Base-by-base conservation (phyloP, 2,329 filamentous ascomycete genomes). In the Aureobasidium sp. region DNA sequence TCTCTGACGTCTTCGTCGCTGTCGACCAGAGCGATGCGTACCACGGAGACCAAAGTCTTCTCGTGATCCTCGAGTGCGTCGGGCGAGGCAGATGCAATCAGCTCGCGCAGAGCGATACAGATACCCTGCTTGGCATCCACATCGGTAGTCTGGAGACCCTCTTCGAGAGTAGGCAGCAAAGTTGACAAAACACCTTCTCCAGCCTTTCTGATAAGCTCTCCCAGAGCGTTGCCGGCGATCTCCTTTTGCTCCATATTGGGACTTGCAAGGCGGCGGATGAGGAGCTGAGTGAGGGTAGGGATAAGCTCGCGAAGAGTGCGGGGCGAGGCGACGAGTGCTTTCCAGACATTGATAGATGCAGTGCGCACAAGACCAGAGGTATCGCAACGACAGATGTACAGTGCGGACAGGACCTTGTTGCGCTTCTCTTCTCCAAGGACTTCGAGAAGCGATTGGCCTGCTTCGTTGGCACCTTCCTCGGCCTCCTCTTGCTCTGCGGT, bases 241-340 rank as follows among this genome's bases (percentile, higher is more conserved):
- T 96, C 89, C 80, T 97, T 97, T 76, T 99, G 94, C 75, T 99
- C 94, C 87, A 96, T 92, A 72, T 97, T 97, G 49, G 92, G 89
- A 74, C 92, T 97, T 65, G 91, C 94, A 68, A 99, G 84, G 53
- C 94, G 89, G 64, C 90, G 87, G 73, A 99, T 97, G 69, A 99
- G 88, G 66, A 99, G 86, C 73, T 97, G 92, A 6, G 91, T 96
- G 64, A 99, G 87, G 1, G 91, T 97, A 48, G 94, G 93, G 51
- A 97, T 88, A 70, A 99, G 84, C 73, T 99, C 94, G 78, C 96
- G 96, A 70, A 99, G 86, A 15, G 90, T 97, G 68, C 87, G 87
- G 36, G 94, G 94, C 64, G 89, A 93, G 63, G 93, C 90, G 51
- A 99, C 94, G 70, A 97, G 81, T 64, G 92, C 92, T 79, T 99